Conservation (phyloP, 768 basidiomycete species). For the Termitomyces sp. region DNA sequence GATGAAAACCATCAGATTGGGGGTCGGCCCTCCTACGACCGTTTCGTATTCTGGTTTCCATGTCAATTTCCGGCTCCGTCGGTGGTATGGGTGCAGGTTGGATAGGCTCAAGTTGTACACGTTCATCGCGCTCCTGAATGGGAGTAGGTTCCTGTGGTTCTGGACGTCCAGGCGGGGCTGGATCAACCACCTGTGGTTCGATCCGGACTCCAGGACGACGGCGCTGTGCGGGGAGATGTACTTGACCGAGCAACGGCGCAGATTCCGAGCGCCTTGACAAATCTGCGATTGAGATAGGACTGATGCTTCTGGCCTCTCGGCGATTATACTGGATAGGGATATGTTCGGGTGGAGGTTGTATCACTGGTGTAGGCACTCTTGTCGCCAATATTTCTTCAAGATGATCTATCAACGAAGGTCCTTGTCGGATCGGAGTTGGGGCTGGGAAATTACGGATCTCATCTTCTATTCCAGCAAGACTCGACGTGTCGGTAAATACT, state of each 20-base stretch:
- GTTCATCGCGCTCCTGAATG: neutral
- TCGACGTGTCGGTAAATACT: conserved; percentile 22
- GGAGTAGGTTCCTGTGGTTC: neutral
- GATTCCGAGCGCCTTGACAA: conserved; percentile 23
- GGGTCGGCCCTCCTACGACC: neutral
- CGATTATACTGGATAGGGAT: conserved; percentile 43
- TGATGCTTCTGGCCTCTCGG: conserved; percentile 26
- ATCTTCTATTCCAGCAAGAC: conserved; percentile 16
- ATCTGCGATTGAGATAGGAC: conserved; percentile 25
- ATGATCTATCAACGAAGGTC: conserved; percentile 52
- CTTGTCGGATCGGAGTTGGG: conserved; percentile 39
- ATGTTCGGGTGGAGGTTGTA: conserved; percentile 42
- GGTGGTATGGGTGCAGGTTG: neutral
- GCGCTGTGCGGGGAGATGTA: neutral
- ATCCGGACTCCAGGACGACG: neutral
- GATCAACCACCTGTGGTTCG: neutral
- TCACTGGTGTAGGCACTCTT: conserved; percentile 11
- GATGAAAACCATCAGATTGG: neutral
- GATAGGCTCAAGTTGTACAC: neutral
- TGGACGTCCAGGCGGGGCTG: neutral
- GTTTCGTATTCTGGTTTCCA: conserved; percentile 1
- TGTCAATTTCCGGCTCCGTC: neutral
- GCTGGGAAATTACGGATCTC: conserved; percentile 25
- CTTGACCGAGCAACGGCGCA: conserved; percentile 17
- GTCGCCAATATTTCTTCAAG: conserved; percentile 56